phyloP scores from a whole-genome alignment of 1,284 basidiomycete species.

The Coniferiporia sulphurascens region DNA sequence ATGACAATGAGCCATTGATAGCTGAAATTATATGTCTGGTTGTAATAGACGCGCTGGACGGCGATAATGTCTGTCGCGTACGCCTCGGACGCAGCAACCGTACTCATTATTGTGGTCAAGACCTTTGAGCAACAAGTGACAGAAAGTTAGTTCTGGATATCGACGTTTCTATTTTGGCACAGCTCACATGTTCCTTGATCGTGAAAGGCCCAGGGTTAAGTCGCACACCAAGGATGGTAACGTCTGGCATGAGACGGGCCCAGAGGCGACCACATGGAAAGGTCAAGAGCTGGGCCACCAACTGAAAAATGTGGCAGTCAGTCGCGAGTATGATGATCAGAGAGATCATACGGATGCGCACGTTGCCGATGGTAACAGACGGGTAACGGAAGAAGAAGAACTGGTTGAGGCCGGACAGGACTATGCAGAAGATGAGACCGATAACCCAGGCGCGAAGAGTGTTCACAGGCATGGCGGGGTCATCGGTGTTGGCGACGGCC shows the following conservation, averaged over 20 bases:
- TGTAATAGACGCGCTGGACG: conserved; percentile 68
- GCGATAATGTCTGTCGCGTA: conserved; percentile 70
- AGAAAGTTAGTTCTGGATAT: too few relatives aligned
- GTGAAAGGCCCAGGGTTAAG: conserved; percentile 71
- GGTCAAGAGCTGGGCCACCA: conserved; percentile 58
- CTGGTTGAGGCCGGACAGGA: conserved; percentile 55
- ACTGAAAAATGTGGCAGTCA: conserved; percentile 31
- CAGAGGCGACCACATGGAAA: conserved; percentile 62
- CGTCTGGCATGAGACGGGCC: conserved; percentile 51
- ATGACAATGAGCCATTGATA: conserved; percentile 81
- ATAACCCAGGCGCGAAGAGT: conserved; percentile 64
- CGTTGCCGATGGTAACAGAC: conserved; percentile 37
- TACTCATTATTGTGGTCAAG: too few relatives aligned
- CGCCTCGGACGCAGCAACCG: conserved; percentile 28
- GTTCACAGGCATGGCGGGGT: conserved; percentile 52
- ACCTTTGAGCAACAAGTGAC: too few relatives aligned
- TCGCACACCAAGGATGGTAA: conserved; percentile 49
- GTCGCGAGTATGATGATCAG: neutral
- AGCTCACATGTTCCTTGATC: conserved; percentile 62
- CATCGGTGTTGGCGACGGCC: conserved; percentile 71
- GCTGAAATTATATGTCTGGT: conserved; percentile 57
- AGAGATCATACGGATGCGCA: conserved; percentile 12
- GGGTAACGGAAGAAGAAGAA: conserved; percentile 68
- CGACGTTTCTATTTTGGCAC: too few relatives aligned
- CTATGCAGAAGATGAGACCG: conserved; percentile 50